Evolutionary conservation across 805 yeast genomes (phyloP).

Genomic region (Huiozyma sinensis): DNA sequence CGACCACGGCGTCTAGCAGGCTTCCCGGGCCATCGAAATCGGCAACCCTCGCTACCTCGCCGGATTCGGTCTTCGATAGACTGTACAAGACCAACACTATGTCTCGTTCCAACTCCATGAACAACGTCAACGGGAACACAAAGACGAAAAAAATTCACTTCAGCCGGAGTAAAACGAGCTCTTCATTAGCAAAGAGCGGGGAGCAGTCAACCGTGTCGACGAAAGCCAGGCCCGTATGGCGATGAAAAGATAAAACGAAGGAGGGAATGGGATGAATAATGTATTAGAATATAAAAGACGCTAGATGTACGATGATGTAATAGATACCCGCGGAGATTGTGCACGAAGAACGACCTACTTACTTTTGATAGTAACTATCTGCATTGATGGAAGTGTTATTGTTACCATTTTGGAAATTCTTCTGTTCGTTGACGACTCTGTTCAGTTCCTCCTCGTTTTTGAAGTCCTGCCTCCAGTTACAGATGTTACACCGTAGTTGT

Average conservation of each 20-base stretch:
- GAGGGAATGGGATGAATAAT: too few species aligned
- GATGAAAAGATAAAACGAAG: constrained; percentile 1
- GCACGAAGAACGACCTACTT: too few species aligned
- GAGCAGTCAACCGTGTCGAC: neutral
- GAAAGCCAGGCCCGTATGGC: constrained; percentile 9
- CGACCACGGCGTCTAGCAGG: neutral
- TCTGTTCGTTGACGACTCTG: constrained; percentile 16
- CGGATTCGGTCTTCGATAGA: constrained; percentile 19
- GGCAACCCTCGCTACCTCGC: too few species aligned
- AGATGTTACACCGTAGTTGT: constrained; percentile 40
- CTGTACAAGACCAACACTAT: constrained; percentile 14
- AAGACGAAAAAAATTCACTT: constrained; percentile 3
- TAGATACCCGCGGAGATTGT: too few species aligned
- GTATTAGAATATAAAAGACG: too few species aligned
- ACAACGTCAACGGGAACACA: constrained; percentile 2
- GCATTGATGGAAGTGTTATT: too few species aligned
- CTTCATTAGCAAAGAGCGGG: constrained; percentile 4
- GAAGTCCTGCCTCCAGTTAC: constrained; percentile 38
- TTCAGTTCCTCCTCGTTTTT: constrained; percentile 23
- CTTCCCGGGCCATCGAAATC: too few species aligned
- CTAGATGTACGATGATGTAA: too few species aligned
- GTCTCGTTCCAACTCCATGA: constrained; percentile 17
- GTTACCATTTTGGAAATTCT: constrained; percentile 1
- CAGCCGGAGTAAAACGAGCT: constrained; percentile 11
- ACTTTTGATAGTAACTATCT: too few species aligned